phyloP scores from a whole-genome alignment of 441 rosid genomes.

The Theobroma grandiflorum region DNA sequence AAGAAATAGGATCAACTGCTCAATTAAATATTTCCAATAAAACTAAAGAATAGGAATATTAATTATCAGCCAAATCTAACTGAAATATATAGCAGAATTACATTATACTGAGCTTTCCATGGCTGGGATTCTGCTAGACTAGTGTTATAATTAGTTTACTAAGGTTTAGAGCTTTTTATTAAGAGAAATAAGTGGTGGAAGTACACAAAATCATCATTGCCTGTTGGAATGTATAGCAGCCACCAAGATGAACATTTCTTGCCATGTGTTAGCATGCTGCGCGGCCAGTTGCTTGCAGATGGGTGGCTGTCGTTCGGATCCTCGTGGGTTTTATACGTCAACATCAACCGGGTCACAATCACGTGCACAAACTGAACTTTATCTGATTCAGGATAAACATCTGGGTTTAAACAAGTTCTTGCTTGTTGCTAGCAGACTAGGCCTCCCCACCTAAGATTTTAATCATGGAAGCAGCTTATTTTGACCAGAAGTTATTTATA shows the following conservation, averaged over 20 bases:
- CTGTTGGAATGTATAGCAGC: neutral
- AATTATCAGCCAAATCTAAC: neutral
- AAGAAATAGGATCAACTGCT: too few relatives aligned
- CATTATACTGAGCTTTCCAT: neutral
- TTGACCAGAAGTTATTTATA: neutral
- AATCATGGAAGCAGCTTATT: constrained; percentile 12
- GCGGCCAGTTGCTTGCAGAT: neutral
- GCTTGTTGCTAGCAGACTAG: constrained; percentile 12
- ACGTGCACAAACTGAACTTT: constrained; percentile 14
- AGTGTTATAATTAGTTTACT: neutral
- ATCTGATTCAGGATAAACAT: constrained; percentile 30
- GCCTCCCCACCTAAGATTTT: constrained; percentile 24
- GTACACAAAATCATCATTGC: neutral
- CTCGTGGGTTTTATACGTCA: neutral
- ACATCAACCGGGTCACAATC: constrained; percentile 17
- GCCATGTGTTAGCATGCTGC: neutral
- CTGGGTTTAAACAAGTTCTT: constrained; percentile 33
- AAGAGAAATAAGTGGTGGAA: neutral
- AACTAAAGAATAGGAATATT: too few relatives aligned
- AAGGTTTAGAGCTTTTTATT: neutral
- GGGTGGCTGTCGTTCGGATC: neutral
- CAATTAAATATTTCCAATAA: too few relatives aligned
- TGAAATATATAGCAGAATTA: too few relatives aligned
- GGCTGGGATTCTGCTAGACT: too few relatives aligned
- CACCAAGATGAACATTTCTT: neutral